Evolutionary conservation across 495 filamentous ascomycete genomes (phyloP).

Genomic region (Neurospora discreta): DNA sequence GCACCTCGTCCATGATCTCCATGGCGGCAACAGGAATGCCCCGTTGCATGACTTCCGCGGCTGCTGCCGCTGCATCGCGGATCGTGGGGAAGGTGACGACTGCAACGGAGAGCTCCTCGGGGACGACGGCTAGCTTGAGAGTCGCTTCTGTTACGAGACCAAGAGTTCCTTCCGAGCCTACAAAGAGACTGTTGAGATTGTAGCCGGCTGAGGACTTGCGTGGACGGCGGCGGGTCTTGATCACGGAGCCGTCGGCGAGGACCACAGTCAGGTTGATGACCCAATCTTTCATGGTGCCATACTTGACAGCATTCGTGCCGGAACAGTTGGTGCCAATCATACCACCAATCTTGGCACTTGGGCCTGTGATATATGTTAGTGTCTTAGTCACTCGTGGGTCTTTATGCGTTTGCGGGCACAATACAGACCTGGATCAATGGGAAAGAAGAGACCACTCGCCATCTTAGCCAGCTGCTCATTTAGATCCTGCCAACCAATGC

Average conservation of each 20-base stretch:
- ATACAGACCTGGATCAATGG: slow-evolving; percentile 61
- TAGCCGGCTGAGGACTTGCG: slow-evolving; percentile 74
- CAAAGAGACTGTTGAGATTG: slow-evolving; percentile 65
- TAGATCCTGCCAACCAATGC: slow-evolving; percentile 82
- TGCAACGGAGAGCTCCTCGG: slow-evolving; percentile 61
- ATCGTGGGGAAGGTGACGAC: slow-evolving; percentile 68
- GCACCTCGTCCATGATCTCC: slow-evolving; percentile 77
- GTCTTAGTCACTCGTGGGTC: neutral
- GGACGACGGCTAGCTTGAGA: slow-evolving; percentile 62
- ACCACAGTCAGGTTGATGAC: slow-evolving; percentile 73
- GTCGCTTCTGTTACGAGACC: slow-evolving; percentile 69
- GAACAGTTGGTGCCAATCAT: slow-evolving; percentile 78
- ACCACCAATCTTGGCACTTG: slow-evolving; percentile 53
- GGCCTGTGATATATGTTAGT: slow-evolving; percentile 27
- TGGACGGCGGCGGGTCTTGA: slow-evolving; percentile 64
- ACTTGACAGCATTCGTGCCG: slow-evolving; percentile 70
- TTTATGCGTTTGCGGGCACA: neutral
- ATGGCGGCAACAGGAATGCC: slow-evolving; percentile 68
- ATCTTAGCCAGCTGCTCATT: slow-evolving; percentile 64
- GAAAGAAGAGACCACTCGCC: slow-evolving; percentile 74
- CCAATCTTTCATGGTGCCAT: slow-evolving; percentile 84
- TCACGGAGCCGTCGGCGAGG: slow-evolving; percentile 64
- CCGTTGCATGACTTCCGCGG: slow-evolving; percentile 56
- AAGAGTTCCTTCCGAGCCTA: slow-evolving; percentile 69
- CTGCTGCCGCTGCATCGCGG: slow-evolving; percentile 59